phyloP scores from a whole-genome alignment of 1,284 basidiomycete species.

The Cutaneotrichosporon sp. region DNA sequence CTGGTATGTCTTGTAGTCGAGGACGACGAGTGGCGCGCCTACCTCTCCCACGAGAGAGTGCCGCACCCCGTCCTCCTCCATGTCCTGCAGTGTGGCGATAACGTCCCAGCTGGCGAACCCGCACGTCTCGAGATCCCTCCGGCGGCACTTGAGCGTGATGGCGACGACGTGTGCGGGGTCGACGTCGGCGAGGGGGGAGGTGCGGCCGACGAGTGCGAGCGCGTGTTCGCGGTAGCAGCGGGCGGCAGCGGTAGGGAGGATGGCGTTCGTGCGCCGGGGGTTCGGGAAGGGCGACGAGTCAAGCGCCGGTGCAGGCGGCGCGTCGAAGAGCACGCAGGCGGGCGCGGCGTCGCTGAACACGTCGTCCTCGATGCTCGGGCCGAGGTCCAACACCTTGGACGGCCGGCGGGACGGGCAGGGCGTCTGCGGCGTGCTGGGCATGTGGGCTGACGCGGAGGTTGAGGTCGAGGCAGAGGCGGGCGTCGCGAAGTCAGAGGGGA shows the following conservation, averaged over 20 bases:
- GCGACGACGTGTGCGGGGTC: neutral
- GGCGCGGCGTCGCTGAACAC: too few species aligned
- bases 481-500: neutral
- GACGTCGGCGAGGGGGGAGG: neutral
- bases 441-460: too few species aligned
- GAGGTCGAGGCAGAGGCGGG: too few species aligned
- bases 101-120: neutral
- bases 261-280: too few species aligned
- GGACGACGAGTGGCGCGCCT: neutral
- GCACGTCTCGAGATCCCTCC: conserved; percentile 2
- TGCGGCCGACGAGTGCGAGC: neutral
- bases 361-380: too few species aligned
- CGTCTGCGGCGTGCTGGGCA: neutral
- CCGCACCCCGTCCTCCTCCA: neutral
- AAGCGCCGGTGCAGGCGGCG: too few species aligned
- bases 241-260: too few species aligned
- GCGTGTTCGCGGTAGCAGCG: neutral
- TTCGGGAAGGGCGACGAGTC: too few species aligned
- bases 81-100: neutral
- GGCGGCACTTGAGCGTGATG: conserved; percentile 1
- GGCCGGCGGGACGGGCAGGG: neutral
- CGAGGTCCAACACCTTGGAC: neutral
- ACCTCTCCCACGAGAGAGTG: neutral
- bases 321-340: too few species aligned
- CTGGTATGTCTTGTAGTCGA: neutral